Percentiles rank a stretch among this genome's conserved stretches.
These are phyloP conservation scores for Aegilops longissima DNA, from an alignment of 176 grass and related monocot species.

Conservation along the genomic window DNA sequence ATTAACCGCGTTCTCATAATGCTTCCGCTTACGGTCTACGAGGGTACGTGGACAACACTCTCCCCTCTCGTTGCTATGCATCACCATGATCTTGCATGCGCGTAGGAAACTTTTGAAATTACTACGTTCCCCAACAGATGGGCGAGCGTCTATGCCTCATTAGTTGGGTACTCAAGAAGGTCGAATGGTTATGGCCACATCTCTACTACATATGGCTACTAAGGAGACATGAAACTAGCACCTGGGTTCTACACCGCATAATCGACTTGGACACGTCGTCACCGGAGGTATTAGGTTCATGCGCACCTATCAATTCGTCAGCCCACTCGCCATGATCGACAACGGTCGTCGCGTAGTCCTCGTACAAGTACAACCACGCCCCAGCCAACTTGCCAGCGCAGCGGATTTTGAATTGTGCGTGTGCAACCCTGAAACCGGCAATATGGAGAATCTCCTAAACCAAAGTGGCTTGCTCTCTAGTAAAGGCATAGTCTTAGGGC, in stretches of 20 bases:
- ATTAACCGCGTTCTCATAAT: no score
- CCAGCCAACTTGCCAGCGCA: background rate
- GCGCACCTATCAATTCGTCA: background rate
- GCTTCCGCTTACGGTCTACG: no score
- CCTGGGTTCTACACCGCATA: background rate
- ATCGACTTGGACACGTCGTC: background rate
- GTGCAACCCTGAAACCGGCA: background rate
- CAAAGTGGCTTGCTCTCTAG: background rate
- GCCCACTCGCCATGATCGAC: background rate
- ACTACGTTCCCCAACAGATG: background rate
- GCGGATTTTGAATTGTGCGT: background rate
- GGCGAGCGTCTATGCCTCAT: background rate
- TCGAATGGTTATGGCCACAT: no score
- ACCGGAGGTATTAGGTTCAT: background rate
- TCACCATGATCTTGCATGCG: no score
- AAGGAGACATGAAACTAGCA: background rate
- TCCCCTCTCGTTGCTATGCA: no score
- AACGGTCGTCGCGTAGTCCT: background rate
- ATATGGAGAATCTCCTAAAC: background rate
- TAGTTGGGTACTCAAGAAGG: background rate
- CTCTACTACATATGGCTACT: background rate
- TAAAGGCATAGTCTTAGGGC: background rate
- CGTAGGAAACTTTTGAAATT: no score
- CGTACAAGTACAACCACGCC: background rate
- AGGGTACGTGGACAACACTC: no score